Percentiles rank a stretch among this genome's conserved stretches.
Conservation (phyloP, 805 yeast species). For the Spathaspora passalidarum region DNA sequence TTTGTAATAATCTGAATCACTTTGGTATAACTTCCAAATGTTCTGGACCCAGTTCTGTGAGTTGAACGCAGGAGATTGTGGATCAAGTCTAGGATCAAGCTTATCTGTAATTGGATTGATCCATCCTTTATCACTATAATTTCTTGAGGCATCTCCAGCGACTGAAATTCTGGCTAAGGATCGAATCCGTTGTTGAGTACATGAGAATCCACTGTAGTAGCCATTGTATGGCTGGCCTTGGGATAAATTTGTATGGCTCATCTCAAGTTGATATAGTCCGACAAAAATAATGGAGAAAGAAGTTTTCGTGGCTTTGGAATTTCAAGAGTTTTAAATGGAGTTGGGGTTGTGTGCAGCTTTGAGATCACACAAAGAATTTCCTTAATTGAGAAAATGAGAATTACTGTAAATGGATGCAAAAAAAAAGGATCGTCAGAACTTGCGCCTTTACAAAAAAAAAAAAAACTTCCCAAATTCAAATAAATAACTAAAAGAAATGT, state of each 20-base stretch:
- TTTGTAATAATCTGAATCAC: conserved; percentile 57
- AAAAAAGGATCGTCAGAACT: not conserved
- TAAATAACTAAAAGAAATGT: not conserved
- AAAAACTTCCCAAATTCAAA: not conserved
- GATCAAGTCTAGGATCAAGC: conserved; percentile 47
- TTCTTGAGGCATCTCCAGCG: not conserved
- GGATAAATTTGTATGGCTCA: not conserved
- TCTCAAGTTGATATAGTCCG: not conserved
- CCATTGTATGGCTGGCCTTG: conserved; percentile 8
- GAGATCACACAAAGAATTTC: not conserved
- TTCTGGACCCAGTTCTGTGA: conserved; percentile 62
- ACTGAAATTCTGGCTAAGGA: conserved; percentile 4
- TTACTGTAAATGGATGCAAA: conserved; percentile 4
- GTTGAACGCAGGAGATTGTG: conserved; percentile 48
- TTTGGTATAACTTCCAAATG: conserved; percentile 44
- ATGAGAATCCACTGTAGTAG: conserved; percentile 5
- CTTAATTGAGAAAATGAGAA: not conserved
- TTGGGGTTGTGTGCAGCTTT: not conserved
- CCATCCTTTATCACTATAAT: not conserved
- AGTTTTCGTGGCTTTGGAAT: not conserved
- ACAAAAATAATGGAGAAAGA: not conserved
- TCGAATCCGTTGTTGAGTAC: conserved; percentile 6
- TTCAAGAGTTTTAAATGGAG: not conserved
- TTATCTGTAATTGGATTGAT: conserved; percentile 11
- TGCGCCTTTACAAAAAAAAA: not conserved